Evolutionary conservation across 1,284 basidiomycete species (phyloP).

Genomic region (Ustilago sp.): DNA sequence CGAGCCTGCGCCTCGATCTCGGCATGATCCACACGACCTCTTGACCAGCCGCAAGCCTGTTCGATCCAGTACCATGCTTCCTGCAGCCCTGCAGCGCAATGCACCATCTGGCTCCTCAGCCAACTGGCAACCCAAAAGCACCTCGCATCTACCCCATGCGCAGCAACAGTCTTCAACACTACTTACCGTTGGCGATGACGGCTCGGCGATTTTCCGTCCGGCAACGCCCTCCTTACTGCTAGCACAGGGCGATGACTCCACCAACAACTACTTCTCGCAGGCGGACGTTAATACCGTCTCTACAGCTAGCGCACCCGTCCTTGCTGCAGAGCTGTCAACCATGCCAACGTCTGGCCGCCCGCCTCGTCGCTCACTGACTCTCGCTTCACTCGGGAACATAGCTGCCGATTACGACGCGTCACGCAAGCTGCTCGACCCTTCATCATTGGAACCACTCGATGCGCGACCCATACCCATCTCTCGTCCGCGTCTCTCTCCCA

Average conservation of each 20-base stretch:
- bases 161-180: conserved; percentile 6
- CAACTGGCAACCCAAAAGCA: conserved; percentile 6
- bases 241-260: conserved; percentile 15
- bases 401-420: conserved; percentile 28
- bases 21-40: conserved; percentile 13
- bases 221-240: conserved; percentile 44
- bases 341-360: conserved; percentile 5
- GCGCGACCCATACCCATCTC: conserved; percentile 39
- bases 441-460: conserved; percentile 40
- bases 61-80: conserved; percentile 24
- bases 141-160: not conserved
- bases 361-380: conserved; percentile 38
- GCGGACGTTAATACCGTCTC: conserved; percentile 8
- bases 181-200: conserved; percentile 9
- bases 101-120: conserved; percentile 9
- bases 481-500: conserved; percentile 12
- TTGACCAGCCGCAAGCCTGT: conserved; percentile 17
- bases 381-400: conserved; percentile 42
- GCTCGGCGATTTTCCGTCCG: conserved; percentile 19
- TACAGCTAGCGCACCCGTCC: conserved; percentile 23
- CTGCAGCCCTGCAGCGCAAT: conserved; percentile 16
- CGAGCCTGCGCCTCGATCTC: conserved; percentile 2
- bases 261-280: conserved; percentile 18
- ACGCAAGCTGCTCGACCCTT: conserved; percentile 26
- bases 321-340: not conserved